Evolutionary conservation across 2,329 filamentous ascomycete genomes (phyloP), one percentile per base, ranked within the genome.

Genomic region (Fusarium secorum): DNA sequence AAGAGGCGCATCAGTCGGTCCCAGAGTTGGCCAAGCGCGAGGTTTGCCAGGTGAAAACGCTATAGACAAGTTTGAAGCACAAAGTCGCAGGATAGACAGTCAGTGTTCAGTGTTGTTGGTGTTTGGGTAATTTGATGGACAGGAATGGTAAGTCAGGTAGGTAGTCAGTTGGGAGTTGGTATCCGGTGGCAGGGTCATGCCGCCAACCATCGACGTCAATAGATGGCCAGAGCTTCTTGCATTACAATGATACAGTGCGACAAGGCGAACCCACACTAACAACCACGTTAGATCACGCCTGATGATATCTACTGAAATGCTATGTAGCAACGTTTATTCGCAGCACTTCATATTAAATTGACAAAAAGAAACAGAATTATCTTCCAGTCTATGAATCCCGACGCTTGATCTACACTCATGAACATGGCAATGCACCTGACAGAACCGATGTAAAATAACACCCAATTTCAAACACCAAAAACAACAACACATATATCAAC

Each of bases 141-240:
- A 28, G 54, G 60, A 45, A 46, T 46, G 57, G 49, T 38, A 36
- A 11, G 32, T 22, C 9, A 26, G 22, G 46, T 35, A 46, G 14
- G 28, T 35, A 51, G 32, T 35, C 20, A 58, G 70, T 71, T 64
- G 60, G 61, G 52, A 63, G 64, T 58, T 57, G 35, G 60, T 46
- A 52, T 59, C 42, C 36, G 54, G 64, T 54, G 64, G 66, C 45
- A 69, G 58, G 71, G 60, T 57, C 63, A 70, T 64, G 68, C 55
- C 68, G 66, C 60, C 65, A 55, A 65, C 56, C 56, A 74, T 62
- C 77, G 76, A 78, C 77, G 77, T 78, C 77, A 78, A 77, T 69
- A 64, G 66, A 70, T 73, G 73, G 70, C 64, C 73, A 70, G 68
- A 75, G 74, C 74, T 78, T 68, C 73, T 49, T 69, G 60, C 60